Evolutionary conservation across 108 stramenopile genomes (phyloP), one percentile per base, ranked within the genome.

Genomic region (Cyclostephanos tholiformis): DNA sequence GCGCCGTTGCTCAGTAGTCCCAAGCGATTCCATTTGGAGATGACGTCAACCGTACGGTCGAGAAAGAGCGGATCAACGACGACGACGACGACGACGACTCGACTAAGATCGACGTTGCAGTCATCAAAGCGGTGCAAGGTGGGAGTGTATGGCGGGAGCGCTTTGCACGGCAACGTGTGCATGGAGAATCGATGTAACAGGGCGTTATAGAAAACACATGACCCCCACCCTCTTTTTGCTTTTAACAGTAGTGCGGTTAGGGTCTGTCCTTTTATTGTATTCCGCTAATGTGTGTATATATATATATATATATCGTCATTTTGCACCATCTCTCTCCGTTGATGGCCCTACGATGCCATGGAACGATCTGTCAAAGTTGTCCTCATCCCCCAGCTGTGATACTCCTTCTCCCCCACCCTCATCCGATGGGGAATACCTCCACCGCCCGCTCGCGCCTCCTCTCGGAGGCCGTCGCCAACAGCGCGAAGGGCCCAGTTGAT

Each of bases 271-370:
- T 1, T 20, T 53, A n/a, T 20, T n/a, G 6, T 7, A 25, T 53
- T 53, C 1, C 8, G 49, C 49, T 2, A 19, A n/a, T n/a, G n/a
- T n/a, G n/a, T n/a, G n/a, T n/a, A n/a, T n/a, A n/a, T n/a, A 19
- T 5, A 19, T 7, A 16, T 8, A 20, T 53, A 9, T 25, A 2
- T 20, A 13, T 25, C 30, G 7, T 58, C 13, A 27, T 30, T 17
- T 19, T 29, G 20, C 23, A 29, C 2, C 52, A 16, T 74, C 69
- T 49, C 68, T 57, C 57, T 58, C 14, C 1, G 57, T 65, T 25
- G 62, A n/a, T 29, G 93, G 86, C 93, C 90, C 90, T 20, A 91
- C 86, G 66, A 91, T 89, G 20, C 89, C 17, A 83, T 74, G 19
- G 77, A 58, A 82, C 92, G 91, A n/a, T n/a, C n/a, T n/a, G n/a